Base-by-base conservation (phyloP, 768 basidiomycete species). In the Auriscalpium vulgare region DNA sequence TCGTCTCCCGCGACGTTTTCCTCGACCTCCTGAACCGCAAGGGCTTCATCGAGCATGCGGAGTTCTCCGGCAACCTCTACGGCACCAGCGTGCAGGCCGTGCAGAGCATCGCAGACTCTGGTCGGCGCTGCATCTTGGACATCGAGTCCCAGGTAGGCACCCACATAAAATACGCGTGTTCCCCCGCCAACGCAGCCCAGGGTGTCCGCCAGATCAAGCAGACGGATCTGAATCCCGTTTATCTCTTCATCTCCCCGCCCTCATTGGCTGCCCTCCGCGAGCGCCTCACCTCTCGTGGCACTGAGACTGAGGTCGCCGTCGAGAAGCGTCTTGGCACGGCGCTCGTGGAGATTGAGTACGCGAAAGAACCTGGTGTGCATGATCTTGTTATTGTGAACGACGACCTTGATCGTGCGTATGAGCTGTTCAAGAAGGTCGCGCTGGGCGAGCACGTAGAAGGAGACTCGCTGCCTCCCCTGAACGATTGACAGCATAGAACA, bases 21-120 rank as follows among this genome's bases (percentile, higher is more conserved):
- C 78, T 77, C 62, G 72, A 78, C 23, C 80, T 95, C 61, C 78
- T 92, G 47, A 68, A 69, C 16, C 72, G 84, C 23, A 76, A 80
- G 54, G 92, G 87, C 17, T 97, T 98, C 71, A 88, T 98, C 61
- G 95, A 98, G 72, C 82, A 92, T 63, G 93, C 95, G 14, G 85
- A 95, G 69, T 98, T 95, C 72, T 91, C 89, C 1, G 83, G 87
- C 21, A 97, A 97, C 67, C 80, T 81, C 63, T 98, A 98, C 66
- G 95, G 95, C n/a, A 95, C 94, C 5, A 91, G 87, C 62, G 84
- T 85, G 59, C 77, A 82, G 59, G 84, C 93, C 19, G 83, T 98
- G 35, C 73, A 77, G 37, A 76, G 78, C 35, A 85, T 97, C 29
- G 76, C 82, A 37, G 70, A 77, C 16, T 74, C 79, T 3, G 91